Evolutionary conservation across 148 eudicot species (phyloP).

Genomic region (Vaccinium myrtillus): DNA sequence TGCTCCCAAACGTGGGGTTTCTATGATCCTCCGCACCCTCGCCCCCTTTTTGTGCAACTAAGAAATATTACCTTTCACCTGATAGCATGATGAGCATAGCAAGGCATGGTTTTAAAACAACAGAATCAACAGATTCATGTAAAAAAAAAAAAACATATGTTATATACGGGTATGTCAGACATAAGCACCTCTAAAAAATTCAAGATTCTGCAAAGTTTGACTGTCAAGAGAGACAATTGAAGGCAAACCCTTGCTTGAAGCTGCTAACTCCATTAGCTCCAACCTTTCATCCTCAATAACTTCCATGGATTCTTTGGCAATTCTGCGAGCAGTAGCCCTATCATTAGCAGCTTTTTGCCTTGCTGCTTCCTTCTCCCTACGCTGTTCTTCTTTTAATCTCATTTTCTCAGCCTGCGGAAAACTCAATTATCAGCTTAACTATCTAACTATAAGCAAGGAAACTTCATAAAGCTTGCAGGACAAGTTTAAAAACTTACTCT

Average conservation of each 20-base stretch:
- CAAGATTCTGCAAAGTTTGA: slow-evolving; percentile 74
- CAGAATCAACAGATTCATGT: background rate
- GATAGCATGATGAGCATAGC: background rate
- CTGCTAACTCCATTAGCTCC: slow-evolving; percentile 94
- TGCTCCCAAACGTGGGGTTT: background rate
- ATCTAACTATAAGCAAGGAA: slow-evolving; percentile 3
- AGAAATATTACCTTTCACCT: background rate
- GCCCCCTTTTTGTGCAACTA: background rate
- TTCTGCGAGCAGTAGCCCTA: slow-evolving; percentile 87
- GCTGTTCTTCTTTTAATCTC: slow-evolving; percentile 81
- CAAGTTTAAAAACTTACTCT: slow-evolving; percentile 49
- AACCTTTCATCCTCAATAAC: slow-evolving; percentile 84
- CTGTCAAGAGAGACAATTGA: slow-evolving; percentile 73
- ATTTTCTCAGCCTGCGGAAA: slow-evolving; percentile 67
- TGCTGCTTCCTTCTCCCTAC: slow-evolving; percentile 86
- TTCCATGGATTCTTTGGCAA: slow-evolving; percentile 90
- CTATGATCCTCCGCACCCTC: background rate
- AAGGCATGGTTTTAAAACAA: background rate
- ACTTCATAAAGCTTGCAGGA: background rate
- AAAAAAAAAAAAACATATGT: background rate
- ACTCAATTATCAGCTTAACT: slow-evolving; percentile 4
- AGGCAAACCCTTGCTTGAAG: slow-evolving; percentile 66
- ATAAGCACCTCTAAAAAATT: slow-evolving; percentile 58
- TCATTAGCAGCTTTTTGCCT: slow-evolving; percentile 90
- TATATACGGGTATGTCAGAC: slow-evolving; percentile 2